Base-by-base conservation (phyloP, 2,329 filamentous ascomycete species). In the Leptographium procerum region DNA sequence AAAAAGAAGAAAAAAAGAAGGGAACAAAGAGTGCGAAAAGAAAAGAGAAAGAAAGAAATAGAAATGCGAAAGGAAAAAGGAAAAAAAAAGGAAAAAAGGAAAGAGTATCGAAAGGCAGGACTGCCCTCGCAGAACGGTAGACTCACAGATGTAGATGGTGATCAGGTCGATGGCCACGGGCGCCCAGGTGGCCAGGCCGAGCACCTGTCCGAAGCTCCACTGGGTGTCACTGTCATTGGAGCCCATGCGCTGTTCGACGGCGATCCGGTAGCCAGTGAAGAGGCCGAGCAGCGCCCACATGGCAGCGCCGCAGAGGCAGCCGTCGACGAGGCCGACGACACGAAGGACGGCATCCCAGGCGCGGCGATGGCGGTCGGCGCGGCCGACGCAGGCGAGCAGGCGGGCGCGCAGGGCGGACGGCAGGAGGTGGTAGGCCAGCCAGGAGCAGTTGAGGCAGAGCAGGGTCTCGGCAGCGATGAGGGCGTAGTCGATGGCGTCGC, bases 151-250 rank as follows among this genome's bases (percentile, higher is more conserved):
- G 22, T 66, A 62, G 2, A 68, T 61, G 28, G 64, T 62, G 1
- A 58, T 50, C n/a, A 69, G 55, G 19, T 69, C 68, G 6, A 69
- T 63, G 0, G 64, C 33, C 1, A 69, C 64, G 0, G 69, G 67
- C 10, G 65, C 60, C 68, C 69, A 70, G 0, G 66, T 67, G 5
- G 66, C 65, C 22, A 70, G 55, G 0, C 67, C 62, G 3, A 70
- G 58, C 4, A 69, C 66, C 60, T 71, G 68, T 0, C 68, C 65
- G 53, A 70, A 70, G 4, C 64, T 68, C 68, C 69, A 70, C 26
- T 60, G 11, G 5, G 6, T 16, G 31, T 68, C 62, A 33, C 62
- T 56, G 53, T 67, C 64, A 9, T 61, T 47, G 11, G 55, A 36
- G 16, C 63, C 62, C 16, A 66, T 60, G 0, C 36, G 19, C 2